Evolutionary conservation across 805 yeast species (phyloP).

Genomic region (Candida saitoana): DNA sequence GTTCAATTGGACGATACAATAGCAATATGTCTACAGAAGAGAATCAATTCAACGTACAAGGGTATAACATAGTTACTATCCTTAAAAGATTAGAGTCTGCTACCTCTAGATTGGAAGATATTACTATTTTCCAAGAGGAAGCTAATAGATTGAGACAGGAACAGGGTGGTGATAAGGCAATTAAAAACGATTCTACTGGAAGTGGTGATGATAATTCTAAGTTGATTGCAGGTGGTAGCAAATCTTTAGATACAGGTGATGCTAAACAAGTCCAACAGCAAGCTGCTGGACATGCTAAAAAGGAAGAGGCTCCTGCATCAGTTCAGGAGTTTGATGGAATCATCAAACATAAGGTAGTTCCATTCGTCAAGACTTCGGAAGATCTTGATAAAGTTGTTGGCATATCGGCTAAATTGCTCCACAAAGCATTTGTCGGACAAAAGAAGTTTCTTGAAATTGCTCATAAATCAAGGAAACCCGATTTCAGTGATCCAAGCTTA

Average conservation of each 20-base stretch:
- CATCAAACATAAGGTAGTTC: conserved; percentile 19
- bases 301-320: neutral
- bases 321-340: neutral
- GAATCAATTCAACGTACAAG: conserved; percentile 57
- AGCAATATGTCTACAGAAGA: conserved; percentile 33
- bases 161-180: conserved; percentile 10
- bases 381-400: conserved; percentile 55
- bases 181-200: conserved; percentile 2
- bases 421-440: conserved; percentile 57
- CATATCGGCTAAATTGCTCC: conserved; percentile 48
- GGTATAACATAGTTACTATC: conserved; percentile 82
- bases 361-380: conserved; percentile 53
- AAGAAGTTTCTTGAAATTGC: conserved; percentile 58
- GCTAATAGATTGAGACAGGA: conserved; percentile 16
- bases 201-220: conserved; percentile 4
- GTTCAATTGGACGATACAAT: neutral
- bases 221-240: neutral
- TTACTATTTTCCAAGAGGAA: conserved; percentile 73
- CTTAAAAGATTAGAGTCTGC: conserved; percentile 79
- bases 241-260: neutral
- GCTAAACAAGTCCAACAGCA: neutral
- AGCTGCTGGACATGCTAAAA: neutral
- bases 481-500: conserved; percentile 48
- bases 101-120: conserved; percentile 86
- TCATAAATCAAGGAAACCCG: conserved; percentile 61